Evolutionary conservation across 352 stramenopile genomes (phyloP).

Genomic region (Phytophthora ramorum): DNA sequence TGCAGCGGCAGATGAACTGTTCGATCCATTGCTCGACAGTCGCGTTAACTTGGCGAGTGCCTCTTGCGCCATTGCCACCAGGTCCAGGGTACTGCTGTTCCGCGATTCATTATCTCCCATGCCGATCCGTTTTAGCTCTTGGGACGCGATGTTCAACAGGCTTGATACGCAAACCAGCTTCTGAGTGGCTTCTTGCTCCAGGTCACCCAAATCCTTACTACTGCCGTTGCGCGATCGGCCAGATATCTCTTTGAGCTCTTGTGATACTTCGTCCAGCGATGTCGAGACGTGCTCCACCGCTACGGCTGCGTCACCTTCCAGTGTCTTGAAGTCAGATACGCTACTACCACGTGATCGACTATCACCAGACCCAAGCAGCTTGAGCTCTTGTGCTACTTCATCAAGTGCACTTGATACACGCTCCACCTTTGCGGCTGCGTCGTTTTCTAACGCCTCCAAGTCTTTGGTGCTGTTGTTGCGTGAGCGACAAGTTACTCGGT

Average conservation of each 20-base stretch:
- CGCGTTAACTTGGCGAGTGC: conserved; percentile 21
- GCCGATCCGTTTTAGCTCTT: conserved; percentile 49
- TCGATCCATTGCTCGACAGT: conserved; percentile 12
- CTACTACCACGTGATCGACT: conserved; percentile 24
- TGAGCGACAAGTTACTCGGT: conserved; percentile 27
- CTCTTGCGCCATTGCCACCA: conserved; percentile 34
- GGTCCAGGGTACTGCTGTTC: conserved; percentile 23
- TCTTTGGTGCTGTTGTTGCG: conserved; percentile 30
- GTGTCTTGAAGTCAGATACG: conserved; percentile 10
- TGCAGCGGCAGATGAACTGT: conserved; percentile 5
- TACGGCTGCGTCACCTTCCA: conserved; percentile 21
- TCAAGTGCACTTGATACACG: conserved; percentile 33
- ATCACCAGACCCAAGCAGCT: conserved; percentile 40
- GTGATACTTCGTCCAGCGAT: conserved; percentile 46
- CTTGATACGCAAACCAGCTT: conserved; percentile 33
- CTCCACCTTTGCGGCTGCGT: conserved; percentile 27
- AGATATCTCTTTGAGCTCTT: conserved; percentile 45
- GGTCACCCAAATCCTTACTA: conserved; percentile 10
- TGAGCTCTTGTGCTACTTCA: conserved; percentile 50
- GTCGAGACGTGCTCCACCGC: conserved; percentile 23
- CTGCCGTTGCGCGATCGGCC: conserved; percentile 26
- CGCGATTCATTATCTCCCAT: conserved; percentile 36
- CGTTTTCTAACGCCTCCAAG: conserved; percentile 15
- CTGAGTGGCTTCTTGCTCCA: conserved; percentile 29
- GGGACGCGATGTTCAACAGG: conserved; percentile 48